A percentile compares a stretch with the other conserved stretches of the same genome.
Conservation (phyloP, 1,139 yeast genomes). For the Geotrichum aggregatum region DNA sequence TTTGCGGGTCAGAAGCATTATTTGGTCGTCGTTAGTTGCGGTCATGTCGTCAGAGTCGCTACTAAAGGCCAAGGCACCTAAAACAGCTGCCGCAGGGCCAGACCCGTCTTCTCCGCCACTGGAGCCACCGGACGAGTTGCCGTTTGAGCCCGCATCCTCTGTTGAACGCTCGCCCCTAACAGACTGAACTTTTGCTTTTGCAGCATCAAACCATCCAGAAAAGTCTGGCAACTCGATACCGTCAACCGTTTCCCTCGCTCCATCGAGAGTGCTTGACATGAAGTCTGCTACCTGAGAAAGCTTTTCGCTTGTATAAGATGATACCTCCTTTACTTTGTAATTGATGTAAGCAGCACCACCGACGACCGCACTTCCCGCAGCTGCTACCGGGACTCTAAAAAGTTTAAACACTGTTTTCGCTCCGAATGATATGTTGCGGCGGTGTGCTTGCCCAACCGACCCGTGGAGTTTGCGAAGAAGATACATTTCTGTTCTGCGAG, state of each 20-base stretch:
- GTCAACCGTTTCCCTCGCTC: slow-evolving; percentile 30
- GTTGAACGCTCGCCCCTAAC: slow-evolving; percentile 17
- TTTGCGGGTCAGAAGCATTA: slow-evolving; percentile 82
- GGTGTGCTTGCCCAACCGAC: not conserved
- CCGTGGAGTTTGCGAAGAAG: slow-evolving; percentile 6
- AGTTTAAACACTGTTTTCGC: slow-evolving; percentile 8
- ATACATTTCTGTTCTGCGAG: not conserved
- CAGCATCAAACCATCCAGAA: slow-evolving; percentile 24
- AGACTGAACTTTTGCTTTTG: slow-evolving; percentile 13
- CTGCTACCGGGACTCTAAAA: slow-evolving; percentile 42
- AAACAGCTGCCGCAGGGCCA: slow-evolving; percentile 35
- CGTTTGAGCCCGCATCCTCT: not conserved
- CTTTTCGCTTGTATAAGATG: slow-evolving; percentile 63
- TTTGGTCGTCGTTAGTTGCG: slow-evolving; percentile 42
- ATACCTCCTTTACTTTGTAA: slow-evolving; percentile 85
- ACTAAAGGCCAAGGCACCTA: slow-evolving; percentile 36
- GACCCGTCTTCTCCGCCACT: slow-evolving; percentile 33
- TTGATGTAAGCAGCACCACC: slow-evolving; percentile 93
- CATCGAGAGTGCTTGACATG: slow-evolving; percentile 46
- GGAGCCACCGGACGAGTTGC: slow-evolving; percentile 16
- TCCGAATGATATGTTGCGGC: slow-evolving; percentile 8
- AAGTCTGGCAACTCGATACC: slow-evolving; percentile 30
- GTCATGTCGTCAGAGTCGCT: slow-evolving; percentile 33
- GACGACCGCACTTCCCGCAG: slow-evolving; percentile 83
- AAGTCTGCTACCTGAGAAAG: slow-evolving; percentile 51